Conservation (phyloP, 768 basidiomycete genomes). For the Dictyophora rubrovolvata region DNA sequence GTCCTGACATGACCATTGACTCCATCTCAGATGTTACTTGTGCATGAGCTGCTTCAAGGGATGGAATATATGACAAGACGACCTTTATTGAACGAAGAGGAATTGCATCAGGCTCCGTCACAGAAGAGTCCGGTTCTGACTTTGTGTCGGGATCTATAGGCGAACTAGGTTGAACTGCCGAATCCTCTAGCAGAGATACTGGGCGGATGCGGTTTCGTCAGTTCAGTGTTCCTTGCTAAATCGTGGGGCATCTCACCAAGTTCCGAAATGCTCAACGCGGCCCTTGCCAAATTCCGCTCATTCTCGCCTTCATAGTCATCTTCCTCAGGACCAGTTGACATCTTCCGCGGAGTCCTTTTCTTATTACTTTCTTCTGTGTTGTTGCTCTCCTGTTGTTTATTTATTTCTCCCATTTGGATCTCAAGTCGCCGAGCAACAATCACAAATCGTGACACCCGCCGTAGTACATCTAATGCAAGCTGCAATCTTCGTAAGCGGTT, state of each 20-base stretch:
- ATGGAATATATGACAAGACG: conserved; percentile 57
- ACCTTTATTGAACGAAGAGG: conserved; percentile 67
- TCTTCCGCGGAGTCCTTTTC: conserved; percentile 11
- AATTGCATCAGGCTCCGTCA: conserved; percentile 19
- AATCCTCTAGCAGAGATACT: conserved; percentile 45
- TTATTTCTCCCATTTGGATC: conserved; percentile 71
- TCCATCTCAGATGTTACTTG: conserved; percentile 84
- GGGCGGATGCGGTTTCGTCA: neutral
- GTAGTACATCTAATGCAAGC: conserved; percentile 73
- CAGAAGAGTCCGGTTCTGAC: neutral
- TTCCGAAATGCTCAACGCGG: conserved; percentile 90
- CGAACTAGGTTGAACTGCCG: conserved; percentile 12
- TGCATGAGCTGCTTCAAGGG: conserved; percentile 59
- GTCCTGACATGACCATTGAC: conserved; percentile 72
- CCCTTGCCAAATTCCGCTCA: conserved; percentile 84
- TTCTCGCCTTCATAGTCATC: conserved; percentile 60
- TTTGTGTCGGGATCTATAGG: neutral
- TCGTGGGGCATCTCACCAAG: conserved; percentile 43
- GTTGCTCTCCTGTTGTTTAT: conserved; percentile 15
- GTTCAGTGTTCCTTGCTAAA: neutral
- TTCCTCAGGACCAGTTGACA: conserved; percentile 11
- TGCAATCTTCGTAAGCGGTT: conserved; percentile 67
- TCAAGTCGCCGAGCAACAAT: conserved; percentile 75
- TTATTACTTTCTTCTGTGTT: conserved; percentile 17
- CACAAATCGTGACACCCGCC: conserved; percentile 78